Conservation (phyloP, 2,329 filamentous ascomycete species). For the Thelonectria olida region DNA sequence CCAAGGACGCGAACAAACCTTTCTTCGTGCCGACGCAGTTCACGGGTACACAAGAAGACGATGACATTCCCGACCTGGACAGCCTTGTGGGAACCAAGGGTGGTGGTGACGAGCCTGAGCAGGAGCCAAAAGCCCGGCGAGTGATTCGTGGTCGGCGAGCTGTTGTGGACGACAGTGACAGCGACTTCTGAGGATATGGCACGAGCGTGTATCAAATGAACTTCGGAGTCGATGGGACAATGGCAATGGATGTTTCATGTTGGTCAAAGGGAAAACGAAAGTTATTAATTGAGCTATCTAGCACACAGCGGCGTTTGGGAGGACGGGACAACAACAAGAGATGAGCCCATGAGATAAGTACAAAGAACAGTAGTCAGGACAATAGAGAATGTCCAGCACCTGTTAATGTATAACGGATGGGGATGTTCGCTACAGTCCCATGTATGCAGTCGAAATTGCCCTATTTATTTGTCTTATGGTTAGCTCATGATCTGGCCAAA, state of each 20-base stretch:
- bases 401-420: neutral
- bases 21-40: constrained; percentile 52
- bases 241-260: neutral
- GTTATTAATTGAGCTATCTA: constrained; percentile 30
- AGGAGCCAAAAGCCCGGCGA: constrained; percentile 29
- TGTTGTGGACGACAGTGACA: constrained; percentile 46
- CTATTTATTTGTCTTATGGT: constrained; percentile 25
- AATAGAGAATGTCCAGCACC: constrained; percentile 5
- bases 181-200: constrained; percentile 30
- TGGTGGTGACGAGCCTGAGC: constrained; percentile 26
- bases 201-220: constrained; percentile 3
- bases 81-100: constrained; percentile 32
- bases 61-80: constrained; percentile 50
- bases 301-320: neutral
- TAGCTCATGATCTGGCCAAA: constrained; percentile 18
- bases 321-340: neutral
- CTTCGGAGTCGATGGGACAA: neutral
- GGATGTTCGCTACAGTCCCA: neutral
- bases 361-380: neutral
- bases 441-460: neutral
- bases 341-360: neutral
- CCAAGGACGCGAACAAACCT: constrained; percentile 32
- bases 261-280: neutral
- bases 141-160: constrained; percentile 38
- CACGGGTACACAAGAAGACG: constrained; percentile 52